phyloP scores from a whole-genome alignment of 129 eudicot species.

The Pseudognaphalium luteoalbum region DNA sequence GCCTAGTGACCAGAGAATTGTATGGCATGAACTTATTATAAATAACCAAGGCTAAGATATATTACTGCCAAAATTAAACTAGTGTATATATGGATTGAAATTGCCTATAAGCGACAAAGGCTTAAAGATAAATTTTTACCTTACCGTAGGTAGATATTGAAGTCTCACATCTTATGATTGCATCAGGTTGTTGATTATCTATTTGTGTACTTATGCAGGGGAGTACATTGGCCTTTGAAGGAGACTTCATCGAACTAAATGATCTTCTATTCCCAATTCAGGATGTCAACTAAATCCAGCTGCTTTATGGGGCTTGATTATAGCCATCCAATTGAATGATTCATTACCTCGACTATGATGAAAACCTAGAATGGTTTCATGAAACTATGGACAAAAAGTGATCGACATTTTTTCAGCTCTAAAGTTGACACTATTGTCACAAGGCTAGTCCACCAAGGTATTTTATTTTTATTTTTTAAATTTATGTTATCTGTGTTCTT shows the following conservation, averaged over 20 bases:
- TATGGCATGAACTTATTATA: not conserved
- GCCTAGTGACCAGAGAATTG: not conserved
- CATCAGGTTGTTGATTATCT: not conserved
- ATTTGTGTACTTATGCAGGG: slow-evolving; percentile 29
- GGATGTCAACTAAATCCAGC: slow-evolving; percentile 28
- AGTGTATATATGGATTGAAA: too few relatives aligned
- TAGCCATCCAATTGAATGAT: slow-evolving; percentile 25
- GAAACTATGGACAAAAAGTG: not conserved
- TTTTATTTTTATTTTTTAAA: not conserved
- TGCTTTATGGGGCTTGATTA: slow-evolving; percentile 10
- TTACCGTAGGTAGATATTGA: too few relatives aligned
- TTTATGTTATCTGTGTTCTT: not conserved
- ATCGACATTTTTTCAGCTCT: slow-evolving; percentile 25
- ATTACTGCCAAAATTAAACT: too few relatives aligned
- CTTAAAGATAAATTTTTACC: too few relatives aligned
- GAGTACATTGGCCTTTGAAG: slow-evolving; percentile 42
- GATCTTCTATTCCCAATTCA: slow-evolving; percentile 52
- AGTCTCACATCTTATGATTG: too few relatives aligned
- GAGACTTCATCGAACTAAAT: slow-evolving; percentile 55
- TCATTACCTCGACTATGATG: slow-evolving; percentile 18
- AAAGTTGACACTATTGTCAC: slow-evolving; percentile 29
- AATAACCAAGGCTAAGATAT: too few relatives aligned
- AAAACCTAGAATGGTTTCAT: slow-evolving; percentile 24
- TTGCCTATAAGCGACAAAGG: too few relatives aligned
- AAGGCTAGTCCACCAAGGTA: slow-evolving; percentile 37